Evolutionary conservation across 768 basidiomycete genomes (phyloP), one percentile per base, ranked within the genome.

Genomic region (Tricholoma sp.): DNA sequence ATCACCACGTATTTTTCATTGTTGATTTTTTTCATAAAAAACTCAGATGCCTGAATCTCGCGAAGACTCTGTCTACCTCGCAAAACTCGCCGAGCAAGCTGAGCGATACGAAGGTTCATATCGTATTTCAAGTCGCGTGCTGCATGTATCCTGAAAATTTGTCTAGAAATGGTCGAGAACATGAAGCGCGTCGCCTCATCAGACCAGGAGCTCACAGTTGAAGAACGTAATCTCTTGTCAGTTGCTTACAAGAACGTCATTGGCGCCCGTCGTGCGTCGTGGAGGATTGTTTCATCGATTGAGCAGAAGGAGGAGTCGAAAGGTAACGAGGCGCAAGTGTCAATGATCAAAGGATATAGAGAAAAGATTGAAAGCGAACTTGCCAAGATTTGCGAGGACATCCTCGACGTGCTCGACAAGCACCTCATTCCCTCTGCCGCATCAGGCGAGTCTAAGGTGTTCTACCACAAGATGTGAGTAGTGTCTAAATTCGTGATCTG

Each of bases 161-260:
- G 43, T 50, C 24, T 74, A 87, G 91, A 97, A 76, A 97, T 97
- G 95, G 95, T 97, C 65, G 91, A 94, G 78, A 96, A 95, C 84
- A 98, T 98, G 95, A 98, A 98, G 86, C 86, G 85, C 61, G 95
- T 98, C 64, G 95, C 95, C 57, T 94, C 93, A 31, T 94, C 94
- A 59, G 94, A 96, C 83, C 91, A 95, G 76, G 95, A 98, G 69
- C 89, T 98, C 69, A 96, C 94, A 59, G 94, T 98, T 46, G 95
- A 98, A 78, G 95, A 98, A 77, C 94, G 95, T 61, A 98, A 98
- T 74, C 86, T 98, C 55, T 84, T 98, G 57, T 97, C 94, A 10
- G 95, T 98, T 58, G 95, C 95, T 16, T 98, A 97, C 83, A 98
- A 98, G 89, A 98, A 98, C 76, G 94, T 97, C 59, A 98, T 98